Evolutionary conservation across 257 asterid genomes (phyloP).

Genomic region (Penstemon davidsonii): DNA sequence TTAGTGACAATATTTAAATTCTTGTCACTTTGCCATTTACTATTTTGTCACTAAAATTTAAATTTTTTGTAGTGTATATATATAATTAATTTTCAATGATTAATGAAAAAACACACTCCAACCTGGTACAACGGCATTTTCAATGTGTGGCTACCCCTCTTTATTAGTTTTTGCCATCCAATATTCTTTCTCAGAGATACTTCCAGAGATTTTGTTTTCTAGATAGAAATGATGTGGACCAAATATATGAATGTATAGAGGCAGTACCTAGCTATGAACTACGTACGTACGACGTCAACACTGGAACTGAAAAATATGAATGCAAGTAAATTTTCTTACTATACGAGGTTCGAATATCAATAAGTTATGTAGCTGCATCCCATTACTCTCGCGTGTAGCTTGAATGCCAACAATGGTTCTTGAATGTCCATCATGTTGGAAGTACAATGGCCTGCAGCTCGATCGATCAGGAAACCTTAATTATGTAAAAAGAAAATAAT

Average conservation of each 20-base stretch:
- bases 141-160: constrained; percentile 86
- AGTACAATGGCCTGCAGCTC: constrained; percentile 84
- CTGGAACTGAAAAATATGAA: neutral
- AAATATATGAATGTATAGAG: neutral
- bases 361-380: constrained; percentile 59
- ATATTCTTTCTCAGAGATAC: constrained; percentile 40
- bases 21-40: too few species aligned
- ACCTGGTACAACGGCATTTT: constrained; percentile 81
- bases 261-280: constrained; percentile 1
- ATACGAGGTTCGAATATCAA: constrained; percentile 77
- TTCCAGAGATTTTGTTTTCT: constrained; percentile 64
- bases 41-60: too few species aligned
- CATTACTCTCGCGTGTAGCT: constrained; percentile 52
- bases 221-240: constrained; percentile 11
- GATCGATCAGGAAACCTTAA: constrained; percentile 21
- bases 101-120: constrained; percentile 23
- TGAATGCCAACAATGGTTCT: constrained; percentile 97
- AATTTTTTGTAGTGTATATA: too few species aligned
- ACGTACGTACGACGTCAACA: constrained; percentile 6
- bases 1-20: too few species aligned
- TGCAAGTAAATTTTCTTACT: constrained; percentile 50
- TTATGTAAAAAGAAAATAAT: neutral
- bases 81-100: too few species aligned
- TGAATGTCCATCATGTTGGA: constrained; percentile 93
- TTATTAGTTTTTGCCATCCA: constrained; percentile 82